phyloP scores from a whole-genome alignment of 768 basidiomycete species.

The Lyophyllum shimeji region DNA sequence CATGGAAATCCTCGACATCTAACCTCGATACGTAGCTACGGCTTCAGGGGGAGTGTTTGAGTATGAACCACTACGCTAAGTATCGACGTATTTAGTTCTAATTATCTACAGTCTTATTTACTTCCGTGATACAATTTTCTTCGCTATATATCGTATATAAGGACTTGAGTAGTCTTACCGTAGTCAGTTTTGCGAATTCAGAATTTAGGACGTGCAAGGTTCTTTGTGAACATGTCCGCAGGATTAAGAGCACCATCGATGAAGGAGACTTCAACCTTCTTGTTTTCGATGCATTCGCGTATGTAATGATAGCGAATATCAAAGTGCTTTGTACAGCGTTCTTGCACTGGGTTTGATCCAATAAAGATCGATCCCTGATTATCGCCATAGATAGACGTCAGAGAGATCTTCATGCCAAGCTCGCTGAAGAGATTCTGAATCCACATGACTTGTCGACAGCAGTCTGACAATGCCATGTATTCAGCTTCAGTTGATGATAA shows the following conservation, averaged over 20 bases:
- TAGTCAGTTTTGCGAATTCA: too few species aligned
- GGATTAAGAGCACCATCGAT: too few species aligned
- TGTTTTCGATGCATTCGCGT: constrained; percentile 24
- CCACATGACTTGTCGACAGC: background rate
- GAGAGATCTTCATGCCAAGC: constrained; percentile 6
- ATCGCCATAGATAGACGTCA: constrained; percentile 17
- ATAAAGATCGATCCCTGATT: constrained; percentile 15
- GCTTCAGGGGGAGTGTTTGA: too few species aligned
- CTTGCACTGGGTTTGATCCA: constrained; percentile 19
- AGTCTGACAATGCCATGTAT: background rate
- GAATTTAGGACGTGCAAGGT: too few species aligned
- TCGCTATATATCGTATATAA: too few species aligned
- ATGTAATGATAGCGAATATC: constrained; percentile 32
- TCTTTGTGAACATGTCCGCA: too few species aligned
- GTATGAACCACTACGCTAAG: too few species aligned
- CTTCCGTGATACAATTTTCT: background rate
- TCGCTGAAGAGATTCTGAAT: constrained; percentile 15
- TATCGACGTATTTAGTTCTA: too few species aligned
- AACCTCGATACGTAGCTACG: too few species aligned
- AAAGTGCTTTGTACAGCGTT: constrained; percentile 23
- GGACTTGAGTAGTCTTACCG: too few species aligned
- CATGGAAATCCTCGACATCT: too few species aligned
- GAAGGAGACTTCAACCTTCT: too few species aligned
- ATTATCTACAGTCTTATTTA: background rate
- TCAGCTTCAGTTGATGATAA: background rate